Evolutionary conservation across 192 early-diverging fungal genomes (phyloP), one percentile per base, ranked within the genome.

Genomic region (Gaertneriomyces semiglobifer): DNA sequence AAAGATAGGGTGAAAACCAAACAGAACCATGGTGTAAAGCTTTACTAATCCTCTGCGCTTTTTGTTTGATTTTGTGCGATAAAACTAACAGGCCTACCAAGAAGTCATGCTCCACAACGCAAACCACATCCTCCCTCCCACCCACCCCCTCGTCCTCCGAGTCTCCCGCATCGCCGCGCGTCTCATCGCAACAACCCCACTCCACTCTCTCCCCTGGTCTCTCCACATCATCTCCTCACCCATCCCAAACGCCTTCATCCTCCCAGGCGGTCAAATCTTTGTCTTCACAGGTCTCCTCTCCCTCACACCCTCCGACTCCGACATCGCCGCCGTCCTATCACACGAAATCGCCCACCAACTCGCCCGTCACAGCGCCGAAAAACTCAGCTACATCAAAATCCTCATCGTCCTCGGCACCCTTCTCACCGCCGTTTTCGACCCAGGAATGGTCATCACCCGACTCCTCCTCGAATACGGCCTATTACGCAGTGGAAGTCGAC

Each of bases 291-390:
- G 96, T 4, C 85, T 98, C 16, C 77, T 98, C 4, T 88, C 89
- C 2, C 77, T 98, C 33, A 84, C 85, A 0, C 58, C 80, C 55
- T 86, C 91, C 73, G 91, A 93, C 72, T 84, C 90, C 70, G 94
- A 93, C 7, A 69, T 98, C 71, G 96, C 96, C 6, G 90, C 95
- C 0, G 93, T 98, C 3, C 69, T 98, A 19, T 90, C 92, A 0
- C 96, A 98, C 68, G 96, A 98, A 73, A 90, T 95, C 58, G 92
- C 91, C 1, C 95, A 98, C 77, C 91, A 93, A 63, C 44, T 94
- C 11, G 94, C 94, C 0, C 86, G 93, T 12, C 96, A 98, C 70
- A 84, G 86, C 33, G 93, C 90, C 2, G 96, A 98, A 59, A 93
- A 95, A 65, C 75, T 96, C 47, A 91, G 89, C 40, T 87, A 84